Evolutionary conservation across 73 alveolate genomes (phyloP).

Genomic region (Paraurostyla sp.): DNA sequence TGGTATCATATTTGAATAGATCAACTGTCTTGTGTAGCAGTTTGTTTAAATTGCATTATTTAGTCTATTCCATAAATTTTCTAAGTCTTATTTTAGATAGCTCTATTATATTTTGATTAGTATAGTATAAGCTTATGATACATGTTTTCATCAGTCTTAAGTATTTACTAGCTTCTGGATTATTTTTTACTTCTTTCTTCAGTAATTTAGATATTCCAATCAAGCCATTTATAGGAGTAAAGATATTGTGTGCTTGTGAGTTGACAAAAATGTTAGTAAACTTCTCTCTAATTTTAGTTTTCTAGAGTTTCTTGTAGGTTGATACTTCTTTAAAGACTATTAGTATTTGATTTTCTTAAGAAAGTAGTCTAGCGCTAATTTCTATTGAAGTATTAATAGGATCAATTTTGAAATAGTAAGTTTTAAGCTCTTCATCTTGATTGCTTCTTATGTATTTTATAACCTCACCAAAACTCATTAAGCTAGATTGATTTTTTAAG

Average conservation of each 20-base stretch:
- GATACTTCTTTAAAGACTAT: conserved; percentile 25
- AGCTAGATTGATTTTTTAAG: neutral
- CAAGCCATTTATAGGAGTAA: conserved; percentile 40
- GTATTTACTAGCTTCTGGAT: neutral
- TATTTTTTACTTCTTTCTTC: neutral
- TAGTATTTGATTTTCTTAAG: neutral
- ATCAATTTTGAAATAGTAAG: neutral
- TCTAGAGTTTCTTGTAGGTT: neutral
- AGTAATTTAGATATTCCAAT: neutral
- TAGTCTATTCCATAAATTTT: neutral
- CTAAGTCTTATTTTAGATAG: neutral
- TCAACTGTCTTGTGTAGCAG: neutral
- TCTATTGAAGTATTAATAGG: neutral
- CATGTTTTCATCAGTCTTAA: conserved; percentile 29
- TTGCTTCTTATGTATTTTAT: neutral
- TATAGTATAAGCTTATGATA: neutral
- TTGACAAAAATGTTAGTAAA: conserved; percentile 19
- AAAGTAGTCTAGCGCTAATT: neutral
- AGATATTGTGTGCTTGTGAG: conserved; percentile 27
- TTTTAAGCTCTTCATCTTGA: neutral
- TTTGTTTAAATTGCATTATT: neutral
- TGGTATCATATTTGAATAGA: conserved; percentile 3
- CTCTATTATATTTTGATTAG: conserved; percentile 45
- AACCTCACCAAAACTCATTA: neutral
- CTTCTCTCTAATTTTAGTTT: conserved; percentile 15